Evolutionary conservation across 768 basidiomycete species (phyloP), one percentile per base, ranked within the genome.

Genomic region (Phaeotremella fagi): DNA sequence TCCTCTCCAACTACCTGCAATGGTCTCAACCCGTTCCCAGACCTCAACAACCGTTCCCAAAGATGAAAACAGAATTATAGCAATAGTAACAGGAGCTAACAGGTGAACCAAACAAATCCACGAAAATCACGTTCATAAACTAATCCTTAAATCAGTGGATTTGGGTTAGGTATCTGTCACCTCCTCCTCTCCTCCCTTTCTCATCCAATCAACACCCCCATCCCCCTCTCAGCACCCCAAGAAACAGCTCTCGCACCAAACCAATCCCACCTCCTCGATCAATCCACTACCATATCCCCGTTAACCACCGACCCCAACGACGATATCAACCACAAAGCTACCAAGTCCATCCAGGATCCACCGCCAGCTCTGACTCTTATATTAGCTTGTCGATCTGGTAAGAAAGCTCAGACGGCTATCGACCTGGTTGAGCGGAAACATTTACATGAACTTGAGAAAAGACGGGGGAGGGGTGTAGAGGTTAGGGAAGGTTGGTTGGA

Each of bases 11-110:
- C n/a, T n/a, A n/a, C n/a, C 38, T 33, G 46, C 11, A 2, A 64
- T 64, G 62, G 58, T 60, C 2, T 45, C 62, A 2, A 60, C 58
- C 2, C 52, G 58, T 16, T 52, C 57, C n/a, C n/a, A n/a, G 3
- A 37, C 47, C 12, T 16, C 16, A 15, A 26, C 18, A n/a, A 27
- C 16, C 7, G 22, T 42, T 11, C 9, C 23, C 3, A 18, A 46
- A 28, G 59, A 64, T 45, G 52, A 59, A 29, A 70, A 69, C 24
- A 25, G 73, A 49, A 59, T 72, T 18, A 67, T 74, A n/a, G 62
- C 59, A 2, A 62, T 70, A 6, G 71, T 76, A 16, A 76, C 75
- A 0, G 75, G 75, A 20, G 71, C 75, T 33, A 76, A 76, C 50
- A 68, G 67, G 73, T 74, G 37, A 51, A 64, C 48, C 18, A 22